A percentile compares a stretch with the other conserved stretches of the same genome.
Evolutionary conservation across 352 stramenopile genomes (phyloP).

Genomic region (Phytophthora pistaciae): DNA sequence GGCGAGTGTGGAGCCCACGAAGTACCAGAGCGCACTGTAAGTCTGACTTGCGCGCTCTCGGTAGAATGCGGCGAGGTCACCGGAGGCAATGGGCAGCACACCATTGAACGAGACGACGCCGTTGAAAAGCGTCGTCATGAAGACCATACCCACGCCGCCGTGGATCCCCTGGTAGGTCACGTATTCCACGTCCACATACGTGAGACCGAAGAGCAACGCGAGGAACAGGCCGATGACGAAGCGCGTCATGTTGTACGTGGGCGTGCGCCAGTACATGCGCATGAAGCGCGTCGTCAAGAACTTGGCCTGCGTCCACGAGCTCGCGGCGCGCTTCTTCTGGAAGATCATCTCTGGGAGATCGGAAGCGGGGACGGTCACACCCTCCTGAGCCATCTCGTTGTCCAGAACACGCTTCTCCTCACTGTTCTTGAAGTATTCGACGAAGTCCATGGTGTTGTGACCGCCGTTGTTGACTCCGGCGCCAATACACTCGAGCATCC

Average conservation of each 20-base stretch:
- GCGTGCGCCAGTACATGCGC: constrained; percentile 87
- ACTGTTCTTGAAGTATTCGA: constrained; percentile 30
- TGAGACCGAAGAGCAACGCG: constrained; percentile 1
- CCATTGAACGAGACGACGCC: background rate
- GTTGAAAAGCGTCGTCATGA: constrained; percentile 4
- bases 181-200: background rate
- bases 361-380: constrained; percentile 24
- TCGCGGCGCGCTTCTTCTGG: constrained; percentile 34
- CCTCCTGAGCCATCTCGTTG: constrained; percentile 31
- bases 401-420: constrained; percentile 25
- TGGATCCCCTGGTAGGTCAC: background rate
- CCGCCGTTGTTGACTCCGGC: constrained; percentile 75
- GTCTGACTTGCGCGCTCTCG: background rate
- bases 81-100: background rate
- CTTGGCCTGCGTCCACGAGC: constrained; percentile 29
- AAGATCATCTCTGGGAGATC: constrained; percentile 37
- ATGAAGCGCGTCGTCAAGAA: constrained; percentile 20
- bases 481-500: constrained; percentile 36
- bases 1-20: background rate
- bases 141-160: background rate
- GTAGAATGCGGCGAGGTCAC: constrained; percentile 5
- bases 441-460: constrained; percentile 69
- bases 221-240: background rate
- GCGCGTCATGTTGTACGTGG: constrained; percentile 57
- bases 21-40: background rate